Percentiles rank a stretch among this genome's conserved stretches.
Conservation (phyloP, 179 eudicot genomes). For the Monotropa hypopitys region DNA sequence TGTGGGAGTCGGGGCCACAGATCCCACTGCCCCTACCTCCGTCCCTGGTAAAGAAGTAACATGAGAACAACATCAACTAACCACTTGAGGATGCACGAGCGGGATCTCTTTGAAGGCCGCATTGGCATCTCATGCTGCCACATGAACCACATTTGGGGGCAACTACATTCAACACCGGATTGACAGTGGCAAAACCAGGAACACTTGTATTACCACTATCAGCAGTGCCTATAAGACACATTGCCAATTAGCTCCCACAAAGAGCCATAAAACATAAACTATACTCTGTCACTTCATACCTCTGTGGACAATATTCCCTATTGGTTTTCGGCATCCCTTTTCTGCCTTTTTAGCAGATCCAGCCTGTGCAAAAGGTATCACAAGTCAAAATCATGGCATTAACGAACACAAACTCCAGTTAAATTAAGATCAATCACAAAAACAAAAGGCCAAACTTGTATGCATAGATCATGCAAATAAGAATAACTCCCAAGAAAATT, state of each 20-base stretch:
- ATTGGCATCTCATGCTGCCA: slow-evolving; percentile 20
- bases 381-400: neutral
- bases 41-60: neutral
- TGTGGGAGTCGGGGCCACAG: neutral
- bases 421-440: neutral
- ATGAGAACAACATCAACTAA: slow-evolving; percentile 12
- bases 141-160: slow-evolving; percentile 18
- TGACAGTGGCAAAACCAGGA: slow-evolving; percentile 13
- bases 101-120: slow-evolving; percentile 12
- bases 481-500: neutral
- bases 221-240: slow-evolving; percentile 22
- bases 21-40: neutral
- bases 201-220: slow-evolving; percentile 16
- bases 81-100: slow-evolving; percentile 17
- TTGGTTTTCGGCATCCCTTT: neutral
- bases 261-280: slow-evolving; percentile 17
- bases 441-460: neutral
- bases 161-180: neutral
- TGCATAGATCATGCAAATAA: neutral
- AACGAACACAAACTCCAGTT: neutral
- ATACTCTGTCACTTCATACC: slow-evolving; percentile 24
- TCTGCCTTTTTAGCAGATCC: slow-evolving; percentile 12
- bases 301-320: slow-evolving; percentile 10
- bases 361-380: slow-evolving; percentile 14
- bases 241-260: slow-evolving; percentile 17